Evolutionary conservation across 2,329 filamentous ascomycete genomes (phyloP), one percentile per base, ranked within the genome.

Genomic region (Pseudocercospora fuligena): DNA sequence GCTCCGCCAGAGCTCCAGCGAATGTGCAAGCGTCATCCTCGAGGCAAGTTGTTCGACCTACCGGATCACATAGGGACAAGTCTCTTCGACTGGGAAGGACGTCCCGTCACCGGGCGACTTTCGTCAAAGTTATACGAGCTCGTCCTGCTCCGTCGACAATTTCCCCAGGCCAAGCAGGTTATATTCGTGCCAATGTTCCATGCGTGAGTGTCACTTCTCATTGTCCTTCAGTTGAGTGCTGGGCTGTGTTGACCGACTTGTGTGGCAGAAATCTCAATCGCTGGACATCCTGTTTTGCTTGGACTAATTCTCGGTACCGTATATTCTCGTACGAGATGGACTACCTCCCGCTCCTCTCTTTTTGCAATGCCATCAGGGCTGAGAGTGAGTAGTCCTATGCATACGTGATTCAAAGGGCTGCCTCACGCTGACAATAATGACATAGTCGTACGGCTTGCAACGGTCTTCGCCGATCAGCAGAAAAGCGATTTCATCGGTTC

Each of bases 151-250:
- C 67, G 66, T 11, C 68, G 68, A n/a, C 69, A 72, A 66, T 84
- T 86, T 60, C 83, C 82, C 1, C 73, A 75, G 23, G 82, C 82
- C 1, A 75, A 78, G 1, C 82, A 84, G 61, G 77, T 85, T 11
- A 78, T 85, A 8, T 84, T 86, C 62, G 75, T 85, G 14, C 83
- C 84, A 0, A 71, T 85, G 1, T 86, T 82, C 81, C 83, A 85
- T 66, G 78, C 81, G 4, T 43, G 16, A 43, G 40, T 19, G 16
- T 7, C 6, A 43, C 16, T 43, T 33, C 12, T 36, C 33, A 5
- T 2, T 16, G 33, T 36, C 12, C 4, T 43, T n/a, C 16, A 7
- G 5, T 43, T 2, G n/a, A 7, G 14, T 19, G 3, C 5, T n/a
- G 40, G 7, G 40, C 5, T 40, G 16, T 40, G 7, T 40, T 40